These are phyloP conservation scores for Calocybe gangraenosa DNA, from an alignment of 768 basidiomycete genomes.

Conservation along the genomic window DNA sequence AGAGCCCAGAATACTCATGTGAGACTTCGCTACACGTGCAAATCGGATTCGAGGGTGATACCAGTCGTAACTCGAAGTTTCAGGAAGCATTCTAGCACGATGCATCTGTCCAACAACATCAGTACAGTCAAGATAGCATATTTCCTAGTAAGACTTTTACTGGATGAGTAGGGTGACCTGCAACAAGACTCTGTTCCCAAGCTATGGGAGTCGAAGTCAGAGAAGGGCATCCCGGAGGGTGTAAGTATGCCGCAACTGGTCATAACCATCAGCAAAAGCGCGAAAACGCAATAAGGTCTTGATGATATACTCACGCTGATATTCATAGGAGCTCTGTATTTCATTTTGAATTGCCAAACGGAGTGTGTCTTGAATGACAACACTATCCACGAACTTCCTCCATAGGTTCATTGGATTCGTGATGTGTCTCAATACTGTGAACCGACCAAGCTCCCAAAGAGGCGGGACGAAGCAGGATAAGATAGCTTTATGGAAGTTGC, in stretches of 20 bases:
- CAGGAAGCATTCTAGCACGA: conserved; percentile 40
- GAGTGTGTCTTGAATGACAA: conserved; percentile 28
- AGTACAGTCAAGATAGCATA: neutral
- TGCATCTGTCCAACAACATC: conserved; percentile 41
- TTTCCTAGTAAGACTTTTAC: conserved; percentile 25
- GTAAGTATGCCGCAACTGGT: conserved; percentile 36
- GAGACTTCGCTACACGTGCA: conserved; percentile 33
- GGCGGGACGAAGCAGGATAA: conserved; percentile 28
- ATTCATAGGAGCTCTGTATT: conserved; percentile 37
- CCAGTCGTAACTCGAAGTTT: conserved; percentile 44
- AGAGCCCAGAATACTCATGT: conserved; percentile 36
- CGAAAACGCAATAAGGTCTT: neutral
- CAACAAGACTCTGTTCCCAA: conserved; percentile 57
- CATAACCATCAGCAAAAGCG: no score
- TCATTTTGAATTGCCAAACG: conserved; percentile 34
- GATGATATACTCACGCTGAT: conserved; percentile 34
- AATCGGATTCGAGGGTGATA: conserved; percentile 49
- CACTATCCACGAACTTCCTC: conserved; percentile 37
- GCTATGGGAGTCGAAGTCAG: conserved; percentile 38
- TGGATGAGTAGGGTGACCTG: conserved; percentile 59
- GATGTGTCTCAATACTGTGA: conserved; percentile 21
- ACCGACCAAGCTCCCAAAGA: conserved; percentile 34
- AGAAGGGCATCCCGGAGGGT: conserved; percentile 38
- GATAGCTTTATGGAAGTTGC: conserved; percentile 23
- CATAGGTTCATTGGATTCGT: conserved; percentile 34